Percentiles rank a stretch among this genome's conserved stretches.
These are phyloP conservation scores for Claviceps citrina DNA, from an alignment of 2,329 filamentous ascomycete genomes.

Conservation along the genomic window DNA sequence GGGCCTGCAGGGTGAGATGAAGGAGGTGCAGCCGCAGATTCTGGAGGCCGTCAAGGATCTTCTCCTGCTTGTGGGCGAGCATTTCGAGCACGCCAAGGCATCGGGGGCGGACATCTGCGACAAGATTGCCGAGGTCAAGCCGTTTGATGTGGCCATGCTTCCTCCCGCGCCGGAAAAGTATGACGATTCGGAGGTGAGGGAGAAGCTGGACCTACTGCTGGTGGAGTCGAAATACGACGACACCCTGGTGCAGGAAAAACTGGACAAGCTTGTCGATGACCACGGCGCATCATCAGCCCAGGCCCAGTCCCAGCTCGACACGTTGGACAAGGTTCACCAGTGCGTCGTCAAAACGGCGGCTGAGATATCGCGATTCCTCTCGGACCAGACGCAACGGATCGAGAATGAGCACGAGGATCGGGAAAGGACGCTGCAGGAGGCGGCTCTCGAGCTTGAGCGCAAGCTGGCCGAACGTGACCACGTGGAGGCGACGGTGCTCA, in stretches of 20 bases:
- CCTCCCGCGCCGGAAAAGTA: constrained; percentile 41
- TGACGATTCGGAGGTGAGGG: constrained; percentile 18
- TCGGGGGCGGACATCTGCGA: constrained; percentile 40
- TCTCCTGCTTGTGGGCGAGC: constrained; percentile 64
- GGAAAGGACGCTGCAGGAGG: constrained; percentile 66
- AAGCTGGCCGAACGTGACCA: constrained; percentile 50
- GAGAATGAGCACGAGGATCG: constrained; percentile 64
- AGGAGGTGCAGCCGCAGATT: constrained; percentile 77
- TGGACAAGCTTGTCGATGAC: constrained; percentile 34
- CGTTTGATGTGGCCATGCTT: constrained; percentile 42
- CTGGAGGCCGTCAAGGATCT: constrained; percentile 76
- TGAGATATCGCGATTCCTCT: constrained; percentile 71
- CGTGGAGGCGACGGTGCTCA: constrained; percentile 39
- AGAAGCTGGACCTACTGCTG: constrained; percentile 21
- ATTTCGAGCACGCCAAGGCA: constrained; percentile 75
- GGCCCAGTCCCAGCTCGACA: constrained; percentile 59
- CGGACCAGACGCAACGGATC: constrained; percentile 58
- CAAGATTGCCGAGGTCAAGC: constrained; percentile 46
- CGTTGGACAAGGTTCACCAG: constrained; percentile 75
- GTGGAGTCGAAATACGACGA: constrained; percentile 14
- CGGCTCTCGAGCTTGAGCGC: constrained; percentile 65
- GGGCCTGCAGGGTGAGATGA: constrained; percentile 61
- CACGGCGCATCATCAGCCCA: constrained; percentile 52
- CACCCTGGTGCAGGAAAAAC: constrained; percentile 21
- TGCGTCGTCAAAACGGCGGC: constrained; percentile 73